Conservation (phyloP, 352 stramenopile genomes). For the Plasmopara halstedii region DNA sequence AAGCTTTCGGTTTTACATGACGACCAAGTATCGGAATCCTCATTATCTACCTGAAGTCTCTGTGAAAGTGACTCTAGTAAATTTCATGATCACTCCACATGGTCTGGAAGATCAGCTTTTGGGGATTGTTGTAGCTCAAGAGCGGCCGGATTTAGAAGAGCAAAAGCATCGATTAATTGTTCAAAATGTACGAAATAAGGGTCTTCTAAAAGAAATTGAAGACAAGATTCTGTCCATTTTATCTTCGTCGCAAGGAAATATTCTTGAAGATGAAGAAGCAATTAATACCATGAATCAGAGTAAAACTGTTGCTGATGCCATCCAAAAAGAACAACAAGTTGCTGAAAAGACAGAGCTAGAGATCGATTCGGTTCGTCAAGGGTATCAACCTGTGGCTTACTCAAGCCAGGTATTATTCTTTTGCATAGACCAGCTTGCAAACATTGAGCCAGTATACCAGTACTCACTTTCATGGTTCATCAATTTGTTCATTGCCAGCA, state of each 20-base stretch:
- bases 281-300: slow-evolving; percentile 92
- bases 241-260: slow-evolving; percentile 87
- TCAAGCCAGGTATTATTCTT: slow-evolving; percentile 92
- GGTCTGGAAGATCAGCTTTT: slow-evolving; percentile 90
- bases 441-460: slow-evolving; percentile 92
- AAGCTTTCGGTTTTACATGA: slow-evolving; percentile 92
- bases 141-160: slow-evolving; percentile 89
- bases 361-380: slow-evolving; percentile 83
- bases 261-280: slow-evolving; percentile 89
- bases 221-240: slow-evolving; percentile 92
- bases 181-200: slow-evolving; percentile 88
- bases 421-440: slow-evolving; percentile 89
- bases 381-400: slow-evolving; percentile 87
- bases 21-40: slow-evolving; percentile 90
- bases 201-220: slow-evolving; percentile 90
- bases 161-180: slow-evolving; percentile 92
- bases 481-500: slow-evolving; percentile 86
- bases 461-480: slow-evolving; percentile 92
- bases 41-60: slow-evolving; percentile 92
- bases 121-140: slow-evolving; percentile 88
- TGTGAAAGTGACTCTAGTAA: slow-evolving; percentile 91
- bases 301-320: slow-evolving; percentile 87
- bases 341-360: slow-evolving; percentile 87
- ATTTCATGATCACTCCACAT: slow-evolving; percentile 94
- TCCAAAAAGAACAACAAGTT: slow-evolving; percentile 89